Percentiles rank a stretch among this genome's conserved stretches.
Evolutionary conservation across 768 basidiomycete species (phyloP).

Genomic region (Sarcodon aspratus): DNA sequence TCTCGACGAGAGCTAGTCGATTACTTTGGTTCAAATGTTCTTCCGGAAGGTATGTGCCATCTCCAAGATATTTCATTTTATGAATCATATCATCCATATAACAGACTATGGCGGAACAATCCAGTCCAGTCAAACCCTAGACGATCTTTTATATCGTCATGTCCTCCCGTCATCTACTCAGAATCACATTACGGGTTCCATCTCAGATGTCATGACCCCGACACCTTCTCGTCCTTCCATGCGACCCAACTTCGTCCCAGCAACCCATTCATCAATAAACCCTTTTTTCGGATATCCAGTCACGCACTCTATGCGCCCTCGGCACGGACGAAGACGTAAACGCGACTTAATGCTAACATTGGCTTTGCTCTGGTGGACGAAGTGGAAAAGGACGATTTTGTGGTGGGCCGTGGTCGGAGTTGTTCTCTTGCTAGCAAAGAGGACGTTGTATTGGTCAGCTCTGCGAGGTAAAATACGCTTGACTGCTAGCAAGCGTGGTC

Average conservation of each 20-base stretch:
- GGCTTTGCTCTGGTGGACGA: constrained; percentile 50
- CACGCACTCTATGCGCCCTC: constrained; percentile 28
- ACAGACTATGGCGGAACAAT: too few relatives aligned
- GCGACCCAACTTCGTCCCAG: constrained; percentile 12
- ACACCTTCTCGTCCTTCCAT: constrained; percentile 9
- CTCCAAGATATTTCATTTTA: not conserved
- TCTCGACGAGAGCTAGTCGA: constrained; percentile 39
- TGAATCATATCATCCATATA: too few relatives aligned
- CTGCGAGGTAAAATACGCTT: too few relatives aligned
- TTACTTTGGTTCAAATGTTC: constrained; percentile 36
- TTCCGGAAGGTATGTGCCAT: constrained; percentile 44
- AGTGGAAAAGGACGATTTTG: constrained; percentile 32
- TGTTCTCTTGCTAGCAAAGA: not conserved
- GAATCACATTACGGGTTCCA: constrained; percentile 4
- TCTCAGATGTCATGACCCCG: constrained; percentile 11
- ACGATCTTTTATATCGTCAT: constrained; percentile 1
- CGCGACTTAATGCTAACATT: constrained; percentile 59
- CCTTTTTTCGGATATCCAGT: constrained; percentile 72
- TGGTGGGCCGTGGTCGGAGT: not conserved
- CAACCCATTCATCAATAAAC: constrained; percentile 50
- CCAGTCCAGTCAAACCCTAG: too few relatives aligned
- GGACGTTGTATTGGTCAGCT: not conserved
- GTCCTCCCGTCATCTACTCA: not conserved
- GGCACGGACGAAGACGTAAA: constrained; percentile 55
- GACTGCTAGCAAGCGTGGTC: too few relatives aligned